Conservation (phyloP, 352 stramenopile genomes). For the Peronospora destructor region DNA sequence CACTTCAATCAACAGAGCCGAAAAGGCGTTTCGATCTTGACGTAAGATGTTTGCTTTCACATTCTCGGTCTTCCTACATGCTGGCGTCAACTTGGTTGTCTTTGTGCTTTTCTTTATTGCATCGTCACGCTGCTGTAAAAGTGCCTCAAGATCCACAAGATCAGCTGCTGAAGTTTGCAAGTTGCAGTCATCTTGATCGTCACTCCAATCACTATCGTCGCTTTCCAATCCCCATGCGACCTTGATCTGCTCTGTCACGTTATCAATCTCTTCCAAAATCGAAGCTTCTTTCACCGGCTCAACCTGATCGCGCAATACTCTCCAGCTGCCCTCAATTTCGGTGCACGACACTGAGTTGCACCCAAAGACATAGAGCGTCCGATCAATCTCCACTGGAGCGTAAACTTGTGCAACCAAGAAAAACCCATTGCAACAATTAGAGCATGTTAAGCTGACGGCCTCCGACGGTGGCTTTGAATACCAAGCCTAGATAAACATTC, state of each 20-base stretch:
- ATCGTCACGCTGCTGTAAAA: conserved; percentile 65
- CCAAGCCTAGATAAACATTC: conserved; percentile 36
- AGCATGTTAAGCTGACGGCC: conserved; percentile 37
- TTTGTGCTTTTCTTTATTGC: conserved; percentile 36
- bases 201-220: conserved; percentile 72
- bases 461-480: conserved; percentile 42
- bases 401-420: conserved; percentile 80
- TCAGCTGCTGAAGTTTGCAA: conserved; percentile 10
- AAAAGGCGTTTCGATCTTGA: conserved; percentile 34
- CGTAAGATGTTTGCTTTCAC: conserved; percentile 2
- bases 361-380: conserved; percentile 79
- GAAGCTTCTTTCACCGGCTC: conserved; percentile 6
- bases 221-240: conserved; percentile 35
- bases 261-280: conserved; percentile 5
- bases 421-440: conserved; percentile 47
- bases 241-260: conserved; percentile 18
- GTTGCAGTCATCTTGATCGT: conserved; percentile 39
- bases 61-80: conserved; percentile 3
- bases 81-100: conserved; percentile 3
- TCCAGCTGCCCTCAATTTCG: conserved; percentile 56
- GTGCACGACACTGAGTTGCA: conserved; percentile 78
- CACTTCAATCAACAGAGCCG: conserved; percentile 59
- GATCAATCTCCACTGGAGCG: conserved; percentile 58
- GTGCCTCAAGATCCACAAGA: conserved; percentile 49
- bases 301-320: conserved; percentile 62